Evolutionary conservation across 208 protist species (phyloP).

Genomic region (Perkinsela sp.): DNA sequence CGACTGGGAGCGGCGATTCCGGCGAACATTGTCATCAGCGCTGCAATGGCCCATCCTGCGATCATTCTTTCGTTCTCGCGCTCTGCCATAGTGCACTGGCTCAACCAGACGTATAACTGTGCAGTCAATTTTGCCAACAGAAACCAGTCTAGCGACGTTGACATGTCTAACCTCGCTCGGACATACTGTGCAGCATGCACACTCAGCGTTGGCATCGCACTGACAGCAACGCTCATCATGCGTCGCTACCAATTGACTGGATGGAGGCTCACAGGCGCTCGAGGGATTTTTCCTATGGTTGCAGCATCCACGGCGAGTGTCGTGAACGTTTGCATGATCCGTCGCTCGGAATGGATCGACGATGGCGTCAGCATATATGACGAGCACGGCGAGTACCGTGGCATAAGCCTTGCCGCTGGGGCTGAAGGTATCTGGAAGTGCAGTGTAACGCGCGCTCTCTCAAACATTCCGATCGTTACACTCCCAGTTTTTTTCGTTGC

Average conservation of each 20-base stretch:
- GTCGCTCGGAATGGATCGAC: neutral
- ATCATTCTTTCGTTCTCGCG: neutral
- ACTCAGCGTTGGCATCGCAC: slow-evolving; percentile 1
- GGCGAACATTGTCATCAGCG: slow-evolving; percentile 12
- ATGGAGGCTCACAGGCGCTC: neutral
- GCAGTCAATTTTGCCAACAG: slow-evolving; percentile 21
- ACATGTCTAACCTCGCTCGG: slow-evolving; percentile 2
- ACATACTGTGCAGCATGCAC: neutral
- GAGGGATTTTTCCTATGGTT: neutral
- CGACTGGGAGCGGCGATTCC: slow-evolving; percentile 13
- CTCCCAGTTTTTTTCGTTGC: neutral
- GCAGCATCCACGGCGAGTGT: neutral
- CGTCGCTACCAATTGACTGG: neutral
- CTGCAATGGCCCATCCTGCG: slow-evolving; percentile 6
- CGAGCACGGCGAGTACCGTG: neutral
- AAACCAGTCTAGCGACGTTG: slow-evolving; percentile 14
- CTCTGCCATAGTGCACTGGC: slow-evolving; percentile 9
- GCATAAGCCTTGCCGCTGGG: neutral
- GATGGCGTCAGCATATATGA: neutral
- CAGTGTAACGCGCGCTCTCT: neutral
- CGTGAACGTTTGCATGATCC: neutral
- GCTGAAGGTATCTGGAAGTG: neutral
- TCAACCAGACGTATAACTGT: slow-evolving; percentile 25
- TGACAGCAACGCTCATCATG: slow-evolving; percentile 2
- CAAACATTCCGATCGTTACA: neutral